Percentiles rank a stretch among this genome's conserved stretches.
phyloP scores from a whole-genome alignment of 345 rosid genomes.

The Camelina neglecta region DNA sequence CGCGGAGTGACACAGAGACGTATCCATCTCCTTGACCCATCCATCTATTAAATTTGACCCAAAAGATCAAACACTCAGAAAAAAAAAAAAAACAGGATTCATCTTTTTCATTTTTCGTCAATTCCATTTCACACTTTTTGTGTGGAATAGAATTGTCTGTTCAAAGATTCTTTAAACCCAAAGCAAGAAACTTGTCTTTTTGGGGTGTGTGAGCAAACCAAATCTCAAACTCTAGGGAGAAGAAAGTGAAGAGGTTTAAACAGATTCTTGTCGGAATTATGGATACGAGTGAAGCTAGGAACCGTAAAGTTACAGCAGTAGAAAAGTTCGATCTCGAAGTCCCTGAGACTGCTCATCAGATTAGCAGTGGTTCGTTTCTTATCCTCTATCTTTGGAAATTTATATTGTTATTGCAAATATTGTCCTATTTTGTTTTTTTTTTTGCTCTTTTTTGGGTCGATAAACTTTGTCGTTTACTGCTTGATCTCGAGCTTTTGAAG shows the following conservation, averaged over 20 bases:
- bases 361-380: conserved; percentile 65
- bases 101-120: conserved; percentile 27
- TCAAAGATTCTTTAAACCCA: conserved; percentile 11
- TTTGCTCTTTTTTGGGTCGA: neutral
- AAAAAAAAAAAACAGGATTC: conserved; percentile 8
- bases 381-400: neutral
- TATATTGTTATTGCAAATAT: neutral
- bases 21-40: conserved; percentile 29
- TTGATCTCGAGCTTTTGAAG: conserved; percentile 26
- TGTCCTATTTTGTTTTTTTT: neutral
- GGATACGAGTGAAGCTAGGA: conserved; percentile 36
- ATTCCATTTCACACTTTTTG: conserved; percentile 30
- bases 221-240: conserved; percentile 11
- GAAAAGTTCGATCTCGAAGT: conserved; percentile 47
- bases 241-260: conserved; percentile 20
- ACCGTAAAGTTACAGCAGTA: conserved; percentile 43
- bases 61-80: conserved; percentile 1
- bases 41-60: conserved; percentile 28
- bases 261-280: conserved; percentile 34
- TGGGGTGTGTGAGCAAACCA: neutral
- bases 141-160: conserved; percentile 14
- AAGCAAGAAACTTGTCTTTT: conserved; percentile 38
- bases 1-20: conserved; percentile 16
- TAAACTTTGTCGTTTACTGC: conserved; percentile 35
- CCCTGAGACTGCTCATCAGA: conserved; percentile 90